Percentiles rank a stretch among this genome's conserved stretches.
Conservation (phyloP, 768 basidiomycete genomes). For the Amyloporia xantha region DNA sequence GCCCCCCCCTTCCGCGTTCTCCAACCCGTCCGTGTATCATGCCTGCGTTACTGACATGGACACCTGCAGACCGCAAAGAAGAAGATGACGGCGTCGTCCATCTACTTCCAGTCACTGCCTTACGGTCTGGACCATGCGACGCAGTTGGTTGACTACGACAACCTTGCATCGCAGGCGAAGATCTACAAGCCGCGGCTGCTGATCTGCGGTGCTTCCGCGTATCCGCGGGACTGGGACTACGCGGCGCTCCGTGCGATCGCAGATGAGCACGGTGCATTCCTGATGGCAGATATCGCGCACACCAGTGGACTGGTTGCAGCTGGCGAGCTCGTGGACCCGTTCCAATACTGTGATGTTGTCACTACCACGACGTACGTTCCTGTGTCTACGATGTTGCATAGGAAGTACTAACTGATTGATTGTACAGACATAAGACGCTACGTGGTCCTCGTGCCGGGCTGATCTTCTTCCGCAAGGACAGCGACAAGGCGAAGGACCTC, state of each 20-base stretch:
- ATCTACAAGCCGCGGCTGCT: conserved; percentile 93
- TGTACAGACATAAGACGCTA: conserved; percentile 87
- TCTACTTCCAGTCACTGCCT: conserved; percentile 99
- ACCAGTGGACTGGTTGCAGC: conserved; percentile 94
- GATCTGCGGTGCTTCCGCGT: conserved; percentile 97
- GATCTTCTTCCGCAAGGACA: conserved; percentile 97
- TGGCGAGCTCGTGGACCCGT: conserved; percentile 83
- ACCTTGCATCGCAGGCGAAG: conserved; percentile 77
- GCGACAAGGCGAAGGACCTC: conserved; percentile 72
- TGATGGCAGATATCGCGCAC: conserved; percentile 97
- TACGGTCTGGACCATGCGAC: conserved; percentile 79
- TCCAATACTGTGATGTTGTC: conserved; percentile 95
- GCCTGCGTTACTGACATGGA: background rate
- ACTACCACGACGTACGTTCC: conserved; percentile 85
- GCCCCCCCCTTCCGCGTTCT: background rate
- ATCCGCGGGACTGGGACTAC: conserved; percentile 99
- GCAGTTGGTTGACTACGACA: conserved; percentile 85
- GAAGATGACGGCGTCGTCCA: conserved; percentile 99
- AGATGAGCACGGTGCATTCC: conserved; percentile 83
- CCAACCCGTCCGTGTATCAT: background rate
- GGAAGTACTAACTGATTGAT: conserved; percentile 1
- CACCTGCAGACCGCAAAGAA: conserved; percentile 85
- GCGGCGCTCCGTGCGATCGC: conserved; percentile 71
- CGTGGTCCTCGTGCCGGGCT: conserved; percentile 97
- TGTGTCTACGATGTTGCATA: background rate